Percentiles rank a stretch among this genome's conserved stretches.
These are phyloP conservation scores for Arthrinium phaeospermum DNA, from an alignment of 2,329 filamentous ascomycete species.

Conservation along the genomic window DNA sequence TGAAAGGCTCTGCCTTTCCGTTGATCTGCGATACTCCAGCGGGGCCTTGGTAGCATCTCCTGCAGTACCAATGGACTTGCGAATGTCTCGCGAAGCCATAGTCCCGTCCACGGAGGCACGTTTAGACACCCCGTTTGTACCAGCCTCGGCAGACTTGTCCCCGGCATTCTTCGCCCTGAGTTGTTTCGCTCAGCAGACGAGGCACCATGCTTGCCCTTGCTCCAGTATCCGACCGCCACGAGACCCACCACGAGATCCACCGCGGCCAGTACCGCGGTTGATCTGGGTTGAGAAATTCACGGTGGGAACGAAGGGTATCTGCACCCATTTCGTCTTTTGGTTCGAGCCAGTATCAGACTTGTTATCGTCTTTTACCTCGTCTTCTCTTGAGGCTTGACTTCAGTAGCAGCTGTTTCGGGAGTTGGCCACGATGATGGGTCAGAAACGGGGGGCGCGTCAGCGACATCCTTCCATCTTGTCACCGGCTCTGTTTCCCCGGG, in stretches of 20 bases:
- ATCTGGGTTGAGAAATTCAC: conserved; percentile 88
- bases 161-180: not conserved
- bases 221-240: conserved; percentile 37
- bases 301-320: conserved; percentile 80
- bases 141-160: not conserved
- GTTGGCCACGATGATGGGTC: conserved; percentile 90
- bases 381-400: conserved; percentile 74
- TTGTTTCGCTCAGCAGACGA: conserved; percentile 18
- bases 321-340: conserved; percentile 86
- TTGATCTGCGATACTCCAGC: conserved; percentile 21
- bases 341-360: conserved; percentile 58
- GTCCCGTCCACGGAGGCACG: conserved; percentile 50
- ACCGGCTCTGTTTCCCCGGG: conserved; percentile 51
- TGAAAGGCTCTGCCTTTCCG: conserved; percentile 20
- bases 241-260: conserved; percentile 48
- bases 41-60: conserved; percentile 50
- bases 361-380: conserved; percentile 62
- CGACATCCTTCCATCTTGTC: conserved; percentile 47
- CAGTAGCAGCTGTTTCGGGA: conserved; percentile 77
- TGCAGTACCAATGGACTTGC: conserved; percentile 46
- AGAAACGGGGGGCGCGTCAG: conserved; percentile 63
- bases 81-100: conserved; percentile 47
- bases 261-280: conserved; percentile 55
- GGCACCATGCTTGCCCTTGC: conserved; percentile 29
- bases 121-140: conserved; percentile 40